These are phyloP conservation scores for Chiua virens DNA, from an alignment of 768 basidiomycete species.

Conservation along the genomic window DNA sequence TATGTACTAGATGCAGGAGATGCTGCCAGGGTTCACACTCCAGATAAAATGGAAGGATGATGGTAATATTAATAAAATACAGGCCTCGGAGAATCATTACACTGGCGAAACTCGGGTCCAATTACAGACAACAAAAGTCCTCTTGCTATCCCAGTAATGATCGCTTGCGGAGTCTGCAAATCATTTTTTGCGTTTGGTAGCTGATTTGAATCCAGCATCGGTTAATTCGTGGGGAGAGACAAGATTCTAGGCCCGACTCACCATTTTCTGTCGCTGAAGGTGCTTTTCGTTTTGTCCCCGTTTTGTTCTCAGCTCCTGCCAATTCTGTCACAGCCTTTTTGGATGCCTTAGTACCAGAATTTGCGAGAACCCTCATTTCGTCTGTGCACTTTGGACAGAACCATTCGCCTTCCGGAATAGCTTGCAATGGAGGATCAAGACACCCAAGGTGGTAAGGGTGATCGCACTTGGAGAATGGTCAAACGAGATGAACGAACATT, in stretches of 20 bases:
- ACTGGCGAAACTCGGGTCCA: slow-evolving; percentile 1
- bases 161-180: neutral
- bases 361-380: slow-evolving; percentile 50
- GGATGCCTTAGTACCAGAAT: slow-evolving; percentile 10
- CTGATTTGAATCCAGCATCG: slow-evolving; percentile 15
- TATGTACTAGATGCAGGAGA: no score
- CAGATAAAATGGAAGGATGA: neutral
- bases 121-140: no score
- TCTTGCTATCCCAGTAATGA: neutral
- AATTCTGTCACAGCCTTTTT: slow-evolving; percentile 24
- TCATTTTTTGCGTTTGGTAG: slow-evolving; percentile 42
- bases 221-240: neutral
- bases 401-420: slow-evolving; percentile 89
- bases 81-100: slow-evolving; percentile 16
- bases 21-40: neutral
- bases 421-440: slow-evolving; percentile 71
- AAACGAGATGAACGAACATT: neutral
- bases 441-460: slow-evolving; percentile 84
- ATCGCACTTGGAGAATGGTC: slow-evolving; percentile 64
- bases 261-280: slow-evolving; percentile 37
- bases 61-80: slow-evolving; percentile 29
- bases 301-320: slow-evolving; percentile 21
- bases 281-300: slow-evolving; percentile 48
- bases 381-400: slow-evolving; percentile 77
- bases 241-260: slow-evolving; percentile 26